These are phyloP conservation scores for Penicillium sp. DNA, from an alignment of 2,329 filamentous ascomycete species.

Conservation along the genomic window DNA sequence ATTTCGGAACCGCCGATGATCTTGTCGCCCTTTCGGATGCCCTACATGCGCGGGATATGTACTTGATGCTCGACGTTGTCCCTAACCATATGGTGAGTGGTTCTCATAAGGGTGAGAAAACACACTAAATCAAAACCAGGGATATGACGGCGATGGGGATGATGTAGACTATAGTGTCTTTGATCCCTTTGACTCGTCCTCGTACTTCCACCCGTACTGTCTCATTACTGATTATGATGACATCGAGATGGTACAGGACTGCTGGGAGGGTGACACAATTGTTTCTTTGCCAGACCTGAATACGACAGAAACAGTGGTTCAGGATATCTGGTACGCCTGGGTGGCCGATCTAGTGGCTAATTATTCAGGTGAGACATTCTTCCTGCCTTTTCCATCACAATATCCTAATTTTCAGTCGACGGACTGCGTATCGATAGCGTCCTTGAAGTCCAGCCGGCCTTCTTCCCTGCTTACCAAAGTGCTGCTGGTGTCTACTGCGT, in stretches of 20 bases:
- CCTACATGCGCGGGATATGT: constrained; percentile 60
- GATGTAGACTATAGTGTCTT: constrained; percentile 57
- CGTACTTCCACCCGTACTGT: constrained; percentile 64
- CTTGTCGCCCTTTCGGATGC: constrained; percentile 58
- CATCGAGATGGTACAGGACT: constrained; percentile 49
- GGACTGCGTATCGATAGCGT: constrained; percentile 55
- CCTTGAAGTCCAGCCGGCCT: constrained; percentile 49
- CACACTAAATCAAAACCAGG: constrained; percentile 16
- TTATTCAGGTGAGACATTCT: constrained; percentile 57
- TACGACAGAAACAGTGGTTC: constrained; percentile 55
- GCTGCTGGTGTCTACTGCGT: constrained; percentile 50
- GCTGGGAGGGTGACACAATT: constrained; percentile 57
- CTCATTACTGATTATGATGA: constrained; percentile 50
- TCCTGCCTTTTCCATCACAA: neutral
- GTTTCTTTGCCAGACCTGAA: constrained; percentile 64
- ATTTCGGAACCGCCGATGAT: constrained; percentile 62
- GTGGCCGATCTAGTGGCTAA: constrained; percentile 58
- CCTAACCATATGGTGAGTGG: constrained; percentile 21
- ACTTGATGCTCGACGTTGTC: constrained; percentile 63
- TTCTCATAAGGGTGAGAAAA: too few species aligned
- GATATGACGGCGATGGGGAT: constrained; percentile 47
- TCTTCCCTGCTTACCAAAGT: constrained; percentile 44
- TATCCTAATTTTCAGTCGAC: constrained; percentile 38
- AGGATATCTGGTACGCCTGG: constrained; percentile 59
- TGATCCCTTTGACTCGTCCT: constrained; percentile 56